Conservation (phyloP, 768 basidiomycete species). For the Xerocomellus amylosporus region DNA sequence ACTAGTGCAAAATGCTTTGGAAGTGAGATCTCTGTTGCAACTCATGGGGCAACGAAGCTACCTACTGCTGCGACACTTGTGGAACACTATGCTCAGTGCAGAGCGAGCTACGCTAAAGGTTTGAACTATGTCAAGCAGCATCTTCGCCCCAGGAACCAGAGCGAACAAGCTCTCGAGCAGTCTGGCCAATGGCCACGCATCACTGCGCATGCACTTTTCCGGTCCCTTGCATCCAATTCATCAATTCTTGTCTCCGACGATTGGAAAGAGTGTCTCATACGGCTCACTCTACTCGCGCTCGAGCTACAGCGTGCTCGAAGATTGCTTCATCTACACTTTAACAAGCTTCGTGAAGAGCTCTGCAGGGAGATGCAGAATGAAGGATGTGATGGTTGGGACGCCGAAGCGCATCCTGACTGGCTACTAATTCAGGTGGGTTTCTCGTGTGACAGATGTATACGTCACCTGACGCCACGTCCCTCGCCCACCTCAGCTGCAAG, state of each 20-base stretch:
- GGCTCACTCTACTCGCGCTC: conserved; percentile 29
- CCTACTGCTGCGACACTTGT: background rate
- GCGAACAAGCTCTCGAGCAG: conserved; percentile 17
- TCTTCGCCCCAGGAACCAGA: conserved; percentile 15
- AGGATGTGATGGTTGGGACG: conserved; percentile 21
- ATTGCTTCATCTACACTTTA: conserved; percentile 25
- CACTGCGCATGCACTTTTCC: conserved; percentile 31
- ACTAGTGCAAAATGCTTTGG: conserved; percentile 9
- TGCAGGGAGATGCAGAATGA: conserved; percentile 24
- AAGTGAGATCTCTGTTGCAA: background rate
- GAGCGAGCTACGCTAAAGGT: background rate
- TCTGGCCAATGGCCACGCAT: conserved; percentile 40
- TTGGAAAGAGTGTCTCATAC: conserved; percentile 34
- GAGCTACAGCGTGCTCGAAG: conserved; percentile 39
- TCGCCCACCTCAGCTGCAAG: conserved; percentile 38
- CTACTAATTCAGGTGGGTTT: conserved; percentile 41
- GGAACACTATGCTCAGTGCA: conserved; percentile 9
- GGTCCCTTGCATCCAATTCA: conserved; percentile 29
- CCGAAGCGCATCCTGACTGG: conserved; percentile 38
- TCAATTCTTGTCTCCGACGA: conserved; percentile 5
- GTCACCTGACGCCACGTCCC: background rate
- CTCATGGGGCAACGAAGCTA: background rate
- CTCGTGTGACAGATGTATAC: background rate
- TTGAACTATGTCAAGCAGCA: background rate
- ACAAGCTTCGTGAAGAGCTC: conserved; percentile 31